A percentile compares a stretch with the other conserved stretches of the same genome.
Evolutionary conservation across 2,329 filamentous ascomycete species (phyloP).

Genomic region (Lachnellula occidentalis): DNA sequence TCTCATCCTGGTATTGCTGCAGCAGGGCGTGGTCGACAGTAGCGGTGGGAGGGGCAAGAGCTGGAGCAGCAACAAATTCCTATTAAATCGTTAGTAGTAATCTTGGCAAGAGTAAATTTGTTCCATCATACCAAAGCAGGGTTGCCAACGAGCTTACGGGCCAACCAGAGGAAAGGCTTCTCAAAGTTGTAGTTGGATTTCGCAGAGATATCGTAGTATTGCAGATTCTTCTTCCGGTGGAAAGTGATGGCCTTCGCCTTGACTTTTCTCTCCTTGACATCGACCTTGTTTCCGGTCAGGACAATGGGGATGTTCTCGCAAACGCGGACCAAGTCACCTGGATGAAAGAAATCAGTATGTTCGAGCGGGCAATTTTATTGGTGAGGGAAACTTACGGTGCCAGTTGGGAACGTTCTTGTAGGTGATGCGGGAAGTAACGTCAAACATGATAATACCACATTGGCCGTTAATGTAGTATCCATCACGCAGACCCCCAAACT

Average conservation of each 20-base stretch:
- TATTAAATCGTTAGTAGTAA: slow-evolving; percentile 34
- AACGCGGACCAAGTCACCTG: slow-evolving; percentile 96
- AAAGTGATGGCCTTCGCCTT: slow-evolving; percentile 99
- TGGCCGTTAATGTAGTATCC: slow-evolving; percentile 99
- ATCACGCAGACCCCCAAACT: slow-evolving; percentile 98
- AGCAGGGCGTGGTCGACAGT: slow-evolving; percentile 80
- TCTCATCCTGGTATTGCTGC: slow-evolving; percentile 80
- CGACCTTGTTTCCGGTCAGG: slow-evolving; percentile 98
- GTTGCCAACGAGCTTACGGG: slow-evolving; percentile 97
- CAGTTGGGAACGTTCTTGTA: slow-evolving; percentile 99
- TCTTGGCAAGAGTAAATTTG: slow-evolving; percentile 10
- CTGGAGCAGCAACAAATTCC: slow-evolving; percentile 95
- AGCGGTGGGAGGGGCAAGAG: slow-evolving; percentile 89
- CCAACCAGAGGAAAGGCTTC: slow-evolving; percentile 99
- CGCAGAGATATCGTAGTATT: slow-evolving; percentile 99
- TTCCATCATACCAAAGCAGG: slow-evolving; percentile 61
- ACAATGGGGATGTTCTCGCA: slow-evolving; percentile 99
- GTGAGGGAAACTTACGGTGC: slow-evolving; percentile 71
- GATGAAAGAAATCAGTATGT: slow-evolving; percentile 12
- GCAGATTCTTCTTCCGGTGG: slow-evolving; percentile 99
- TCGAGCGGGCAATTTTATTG: background rate
- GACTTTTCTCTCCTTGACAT: slow-evolving; percentile 99
- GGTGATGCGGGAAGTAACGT: slow-evolving; percentile 98
- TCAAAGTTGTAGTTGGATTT: slow-evolving; percentile 99
- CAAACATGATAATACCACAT: slow-evolving; percentile 99